A percentile compares a stretch with the other conserved stretches of the same genome.
Evolutionary conservation across 345 rosid species (phyloP).

Genomic region (Balakata baccata): DNA sequence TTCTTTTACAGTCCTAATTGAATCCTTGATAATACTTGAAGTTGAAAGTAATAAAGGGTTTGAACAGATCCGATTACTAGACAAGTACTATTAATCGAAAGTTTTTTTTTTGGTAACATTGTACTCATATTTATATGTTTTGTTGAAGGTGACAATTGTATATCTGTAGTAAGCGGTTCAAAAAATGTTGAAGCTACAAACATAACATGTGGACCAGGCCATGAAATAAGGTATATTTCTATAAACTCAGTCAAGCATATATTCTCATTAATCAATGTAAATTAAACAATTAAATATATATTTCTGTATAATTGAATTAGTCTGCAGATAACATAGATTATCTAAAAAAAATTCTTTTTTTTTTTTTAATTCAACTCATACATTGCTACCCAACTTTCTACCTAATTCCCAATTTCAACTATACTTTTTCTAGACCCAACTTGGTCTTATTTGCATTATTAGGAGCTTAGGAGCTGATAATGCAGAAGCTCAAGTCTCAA

Average conservation of each 20-base stretch:
- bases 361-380: background rate
- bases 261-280: too few relatives aligned
- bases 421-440: background rate
- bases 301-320: too few relatives aligned
- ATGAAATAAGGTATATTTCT: constrained; percentile 99
- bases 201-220: constrained; percentile 92
- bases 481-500: constrained; percentile 63
- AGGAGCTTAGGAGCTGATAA: constrained; percentile 78
- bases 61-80: too few relatives aligned
- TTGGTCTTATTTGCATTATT: constrained; percentile 39
- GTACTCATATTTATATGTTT: background rate
- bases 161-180: constrained; percentile 84
- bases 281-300: too few relatives aligned
- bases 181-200: constrained; percentile 66
- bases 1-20: too few relatives aligned
- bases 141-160: constrained; percentile 81
- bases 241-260: too few relatives aligned
- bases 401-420: constrained; percentile 10
- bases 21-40: too few relatives aligned
- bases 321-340: too few relatives aligned
- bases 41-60: too few relatives aligned
- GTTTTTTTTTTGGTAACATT: too few relatives aligned
- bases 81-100: too few relatives aligned
- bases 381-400: background rate
- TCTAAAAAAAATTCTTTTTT: too few relatives aligned